These are phyloP conservation scores for Zymoseptoria tritici DNA, from an alignment of 2,329 filamentous ascomycete species.

Conservation along the genomic window DNA sequence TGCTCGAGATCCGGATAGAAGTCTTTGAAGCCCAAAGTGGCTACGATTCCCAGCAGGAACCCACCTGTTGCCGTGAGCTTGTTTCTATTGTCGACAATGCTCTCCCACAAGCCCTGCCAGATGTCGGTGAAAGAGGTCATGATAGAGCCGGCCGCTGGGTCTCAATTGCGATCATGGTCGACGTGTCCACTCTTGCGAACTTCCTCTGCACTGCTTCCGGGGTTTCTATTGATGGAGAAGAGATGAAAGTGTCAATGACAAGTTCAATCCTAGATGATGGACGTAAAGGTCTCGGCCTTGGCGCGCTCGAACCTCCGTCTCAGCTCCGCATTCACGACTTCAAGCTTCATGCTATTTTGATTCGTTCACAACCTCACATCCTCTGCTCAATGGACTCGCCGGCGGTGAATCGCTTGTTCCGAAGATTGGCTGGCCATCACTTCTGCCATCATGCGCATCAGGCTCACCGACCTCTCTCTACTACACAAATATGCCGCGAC, in stretches of 20 bases:
- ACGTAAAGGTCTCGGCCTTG: not conserved
- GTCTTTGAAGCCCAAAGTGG: constrained; percentile 73
- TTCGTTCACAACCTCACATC: not conserved
- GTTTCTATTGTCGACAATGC: constrained; percentile 26
- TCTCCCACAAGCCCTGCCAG: constrained; percentile 23
- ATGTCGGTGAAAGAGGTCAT: constrained; percentile 20
- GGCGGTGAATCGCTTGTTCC: constrained; percentile 68
- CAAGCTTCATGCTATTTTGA: not conserved
- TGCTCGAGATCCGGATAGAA: constrained; percentile 67
- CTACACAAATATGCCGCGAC: constrained; percentile 11
- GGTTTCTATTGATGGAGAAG: not conserved
- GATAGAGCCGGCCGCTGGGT: not conserved
- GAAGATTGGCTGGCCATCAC: constrained; percentile 73
- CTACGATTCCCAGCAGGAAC: constrained; percentile 68
- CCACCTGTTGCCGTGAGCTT: constrained; percentile 29
- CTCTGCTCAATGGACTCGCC: constrained; percentile 66
- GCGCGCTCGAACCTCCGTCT: not conserved
- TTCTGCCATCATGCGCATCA: constrained; percentile 33
- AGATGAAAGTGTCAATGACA: not conserved
- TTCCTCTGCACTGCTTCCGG: not conserved
- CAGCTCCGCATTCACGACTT: not conserved
- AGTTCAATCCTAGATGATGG: not conserved
- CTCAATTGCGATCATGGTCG: not conserved
- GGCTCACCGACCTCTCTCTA: constrained; percentile 47
- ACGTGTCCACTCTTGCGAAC: not conserved